These are phyloP conservation scores for Ambrosia artemisiifolia DNA, from an alignment of 129 eudicot species.

Conservation along the genomic window DNA sequence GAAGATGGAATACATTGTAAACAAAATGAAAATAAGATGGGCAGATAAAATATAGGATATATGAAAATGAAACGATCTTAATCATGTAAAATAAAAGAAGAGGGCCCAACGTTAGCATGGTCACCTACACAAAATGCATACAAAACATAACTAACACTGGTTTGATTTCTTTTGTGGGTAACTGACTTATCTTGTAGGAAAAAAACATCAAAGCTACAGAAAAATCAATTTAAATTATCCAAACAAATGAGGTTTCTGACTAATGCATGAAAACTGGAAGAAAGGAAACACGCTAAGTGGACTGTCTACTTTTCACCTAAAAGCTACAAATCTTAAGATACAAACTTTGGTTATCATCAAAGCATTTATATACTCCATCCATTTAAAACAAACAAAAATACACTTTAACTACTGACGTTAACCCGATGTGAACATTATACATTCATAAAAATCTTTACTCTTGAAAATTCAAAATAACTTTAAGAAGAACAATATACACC, in stretches of 20 bases:
- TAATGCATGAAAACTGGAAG: not conserved
- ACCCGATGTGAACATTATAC: not conserved
- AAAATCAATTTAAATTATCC: not conserved
- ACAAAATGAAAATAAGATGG: not conserved
- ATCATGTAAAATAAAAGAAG: not conserved
- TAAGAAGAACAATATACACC: not conserved
- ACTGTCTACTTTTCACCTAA: not conserved
- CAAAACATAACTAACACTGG: not conserved
- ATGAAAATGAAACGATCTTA: not conserved
- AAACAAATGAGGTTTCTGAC: not conserved
- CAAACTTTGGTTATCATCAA: not conserved
- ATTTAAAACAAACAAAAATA: not conserved
- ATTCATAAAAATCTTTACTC: not conserved
- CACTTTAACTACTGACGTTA: not conserved
- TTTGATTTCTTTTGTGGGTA: not conserved
- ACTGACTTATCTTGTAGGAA: not conserved
- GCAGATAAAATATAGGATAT: not conserved
- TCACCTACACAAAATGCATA: not conserved
- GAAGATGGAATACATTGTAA: not conserved
- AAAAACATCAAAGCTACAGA: not conserved
- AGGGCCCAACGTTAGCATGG: not conserved
- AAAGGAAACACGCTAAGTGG: not conserved
- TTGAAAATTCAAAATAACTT: not conserved
- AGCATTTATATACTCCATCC: not conserved
- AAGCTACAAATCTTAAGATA: conserved; percentile 14